Percentiles rank a stretch among this genome's conserved stretches.
Evolutionary conservation across 208 protist species (phyloP).

Genomic region (Novymonas esmeraldas): DNA sequence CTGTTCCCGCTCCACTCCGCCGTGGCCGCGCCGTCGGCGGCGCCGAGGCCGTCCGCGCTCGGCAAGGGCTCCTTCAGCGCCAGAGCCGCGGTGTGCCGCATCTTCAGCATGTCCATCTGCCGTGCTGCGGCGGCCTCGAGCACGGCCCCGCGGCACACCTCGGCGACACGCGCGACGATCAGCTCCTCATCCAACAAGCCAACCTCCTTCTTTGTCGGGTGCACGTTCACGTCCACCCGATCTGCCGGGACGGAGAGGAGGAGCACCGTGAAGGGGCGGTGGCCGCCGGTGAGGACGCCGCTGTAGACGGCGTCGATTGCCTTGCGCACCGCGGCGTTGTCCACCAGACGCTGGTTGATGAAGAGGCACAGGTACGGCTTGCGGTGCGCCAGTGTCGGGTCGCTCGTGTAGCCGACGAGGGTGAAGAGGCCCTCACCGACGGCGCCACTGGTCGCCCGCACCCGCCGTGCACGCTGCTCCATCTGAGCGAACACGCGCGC

Average conservation of each 20-base stretch:
- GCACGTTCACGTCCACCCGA: constrained; percentile 98
- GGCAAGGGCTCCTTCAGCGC: constrained; percentile 33
- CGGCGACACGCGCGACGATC: constrained; percentile 58
- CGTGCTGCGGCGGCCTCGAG: constrained; percentile 58
- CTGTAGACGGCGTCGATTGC: constrained; percentile 92
- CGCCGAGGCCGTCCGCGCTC: constrained; percentile 9
- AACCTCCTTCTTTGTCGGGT: constrained; percentile 98
- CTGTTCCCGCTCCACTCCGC: constrained; percentile 25
- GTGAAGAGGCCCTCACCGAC: constrained; percentile 59
- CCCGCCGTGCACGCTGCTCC: constrained; percentile 20
- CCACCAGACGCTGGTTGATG: constrained; percentile 88
- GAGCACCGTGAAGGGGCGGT: constrained; percentile 95
- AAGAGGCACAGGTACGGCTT: constrained; percentile 80
- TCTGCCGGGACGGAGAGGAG: constrained; percentile 89
- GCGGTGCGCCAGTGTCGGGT: constrained; percentile 61
- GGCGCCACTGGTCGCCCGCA: constrained; percentile 31
- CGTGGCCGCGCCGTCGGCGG: not conserved
- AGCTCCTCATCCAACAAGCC: constrained; percentile 84
- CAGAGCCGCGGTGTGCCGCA: constrained; percentile 39
- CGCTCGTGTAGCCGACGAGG: constrained; percentile 81
- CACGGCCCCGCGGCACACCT: constrained; percentile 59
- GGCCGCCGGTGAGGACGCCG: constrained; percentile 83
- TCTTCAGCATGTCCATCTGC: constrained; percentile 66
- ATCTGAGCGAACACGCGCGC: constrained; percentile 30
- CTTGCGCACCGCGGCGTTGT: constrained; percentile 78